Evolutionary conservation across 352 stramenopile genomes (phyloP).

Genomic region (Phytopythium kandeliae): DNA sequence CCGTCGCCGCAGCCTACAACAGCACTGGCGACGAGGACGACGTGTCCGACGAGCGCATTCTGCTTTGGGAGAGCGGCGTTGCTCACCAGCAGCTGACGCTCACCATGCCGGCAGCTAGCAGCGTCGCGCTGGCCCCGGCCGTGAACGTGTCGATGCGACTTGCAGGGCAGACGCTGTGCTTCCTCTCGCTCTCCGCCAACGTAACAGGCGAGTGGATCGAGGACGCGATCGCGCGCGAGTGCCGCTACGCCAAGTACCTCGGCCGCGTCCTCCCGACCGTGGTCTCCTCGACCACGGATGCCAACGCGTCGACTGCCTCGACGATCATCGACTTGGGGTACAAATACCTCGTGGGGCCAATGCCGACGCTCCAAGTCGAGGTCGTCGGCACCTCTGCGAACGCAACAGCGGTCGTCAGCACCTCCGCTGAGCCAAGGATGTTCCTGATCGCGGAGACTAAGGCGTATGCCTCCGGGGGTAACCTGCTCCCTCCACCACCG

Average conservation of each 20-base stretch:
- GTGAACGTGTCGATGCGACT: constrained; percentile 35
- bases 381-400: constrained; percentile 2
- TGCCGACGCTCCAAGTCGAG: constrained; percentile 26
- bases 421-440: constrained; percentile 15
- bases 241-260: constrained; percentile 41
- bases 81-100: constrained; percentile 14
- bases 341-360: constrained; percentile 39
- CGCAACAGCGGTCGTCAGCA: constrained; percentile 7
- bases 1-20: constrained; percentile 4
- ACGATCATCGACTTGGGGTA: constrained; percentile 24
- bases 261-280: constrained; percentile 24
- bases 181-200: constrained; percentile 25
- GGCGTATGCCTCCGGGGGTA: constrained; percentile 14
- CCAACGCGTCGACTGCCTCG: constrained; percentile 3
- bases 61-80: constrained; percentile 42
- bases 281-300: constrained; percentile 12
- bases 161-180: constrained; percentile 27
- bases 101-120: background rate
- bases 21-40: constrained; percentile 9
- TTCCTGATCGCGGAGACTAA: constrained; percentile 26
- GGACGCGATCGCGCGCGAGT: constrained; percentile 27
- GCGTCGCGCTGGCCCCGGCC: background rate
- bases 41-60: constrained; percentile 21
- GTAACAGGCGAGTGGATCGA: constrained; percentile 18
- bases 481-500: constrained; percentile 10